Percentiles rank a stretch among this genome's conserved stretches.
Conservation (phyloP, 176 grass and related monocot species). For the Rhynchospora tenuis region DNA sequence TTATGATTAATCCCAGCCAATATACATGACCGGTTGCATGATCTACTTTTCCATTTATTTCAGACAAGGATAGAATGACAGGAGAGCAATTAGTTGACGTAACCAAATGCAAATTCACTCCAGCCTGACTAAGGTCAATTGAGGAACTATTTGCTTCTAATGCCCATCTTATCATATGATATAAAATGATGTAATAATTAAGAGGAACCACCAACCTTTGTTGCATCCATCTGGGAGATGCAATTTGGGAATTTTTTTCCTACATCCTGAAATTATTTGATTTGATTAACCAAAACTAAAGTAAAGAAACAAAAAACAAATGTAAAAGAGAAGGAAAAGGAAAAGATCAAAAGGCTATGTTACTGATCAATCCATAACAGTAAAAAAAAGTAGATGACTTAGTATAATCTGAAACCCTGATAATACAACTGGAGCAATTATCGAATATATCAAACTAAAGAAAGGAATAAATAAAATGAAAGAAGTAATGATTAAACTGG, state of each 20-base stretch:
- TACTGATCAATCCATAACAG: neutral
- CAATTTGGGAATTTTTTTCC: conserved; percentile 36
- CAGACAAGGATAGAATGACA: neutral
- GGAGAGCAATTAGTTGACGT: neutral
- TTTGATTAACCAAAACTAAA: neutral
- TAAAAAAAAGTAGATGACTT: neutral
- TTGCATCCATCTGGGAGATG: conserved; percentile 26
- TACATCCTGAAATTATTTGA: conserved; percentile 35
- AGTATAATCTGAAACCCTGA: neutral
- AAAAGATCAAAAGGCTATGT: neutral
- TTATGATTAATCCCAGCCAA: neutral
- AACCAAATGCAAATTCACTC: neutral
- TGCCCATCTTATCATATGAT: neutral
- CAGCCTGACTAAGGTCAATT: neutral
- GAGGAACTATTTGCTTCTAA: neutral
- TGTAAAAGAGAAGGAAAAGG: neutral
- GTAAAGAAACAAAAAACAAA: neutral
- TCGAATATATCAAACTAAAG: neutral
- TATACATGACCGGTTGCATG: neutral
- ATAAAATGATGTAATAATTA: neutral
- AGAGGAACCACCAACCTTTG: conserved; percentile 11
- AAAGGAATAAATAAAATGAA: neutral
- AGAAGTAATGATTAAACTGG: neutral
- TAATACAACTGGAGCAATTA: neutral
- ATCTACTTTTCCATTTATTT: neutral